phyloP scores from a whole-genome alignment of 208 protist genomes.

The Trypanosoma avium region DNA sequence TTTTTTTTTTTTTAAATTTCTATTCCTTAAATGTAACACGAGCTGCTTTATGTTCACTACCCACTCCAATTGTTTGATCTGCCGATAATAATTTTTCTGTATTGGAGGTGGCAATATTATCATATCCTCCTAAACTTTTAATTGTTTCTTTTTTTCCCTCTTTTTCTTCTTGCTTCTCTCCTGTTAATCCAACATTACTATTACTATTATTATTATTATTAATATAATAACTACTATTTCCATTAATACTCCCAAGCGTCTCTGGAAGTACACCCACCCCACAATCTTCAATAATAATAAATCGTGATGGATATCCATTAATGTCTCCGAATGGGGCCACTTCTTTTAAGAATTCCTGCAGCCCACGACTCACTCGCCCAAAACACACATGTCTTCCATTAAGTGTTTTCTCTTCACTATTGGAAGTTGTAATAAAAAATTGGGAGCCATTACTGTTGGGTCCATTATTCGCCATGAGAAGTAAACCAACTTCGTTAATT shows the following conservation, averaged over 20 bases:
- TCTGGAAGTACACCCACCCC: constrained; percentile 41
- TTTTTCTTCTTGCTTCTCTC: neutral
- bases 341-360: constrained; percentile 56
- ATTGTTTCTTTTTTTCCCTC: neutral
- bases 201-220: too few relatives aligned
- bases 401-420: constrained; percentile 50
- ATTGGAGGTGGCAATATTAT: neutral
- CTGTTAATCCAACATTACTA: too few relatives aligned
- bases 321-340: constrained; percentile 65
- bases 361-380: constrained; percentile 48
- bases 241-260: constrained; percentile 3
- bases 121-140: neutral
- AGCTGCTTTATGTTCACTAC: too few relatives aligned
- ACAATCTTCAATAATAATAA: constrained; percentile 76
- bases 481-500: constrained; percentile 73
- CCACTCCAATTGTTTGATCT: too few relatives aligned
- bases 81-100: neutral
- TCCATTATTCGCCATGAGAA: constrained; percentile 93
- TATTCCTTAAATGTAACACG: too few relatives aligned
- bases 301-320: constrained; percentile 67
- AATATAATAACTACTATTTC: too few relatives aligned
- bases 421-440: constrained; percentile 92
- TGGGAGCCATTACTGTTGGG: constrained; percentile 93
- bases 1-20: too few relatives aligned
- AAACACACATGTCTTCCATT: constrained; percentile 76